Evolutionary conservation across 2,329 filamentous ascomycete genomes (phyloP), one percentile per base, ranked within the genome.

Genomic region (Aspergillus novofumigatus): DNA sequence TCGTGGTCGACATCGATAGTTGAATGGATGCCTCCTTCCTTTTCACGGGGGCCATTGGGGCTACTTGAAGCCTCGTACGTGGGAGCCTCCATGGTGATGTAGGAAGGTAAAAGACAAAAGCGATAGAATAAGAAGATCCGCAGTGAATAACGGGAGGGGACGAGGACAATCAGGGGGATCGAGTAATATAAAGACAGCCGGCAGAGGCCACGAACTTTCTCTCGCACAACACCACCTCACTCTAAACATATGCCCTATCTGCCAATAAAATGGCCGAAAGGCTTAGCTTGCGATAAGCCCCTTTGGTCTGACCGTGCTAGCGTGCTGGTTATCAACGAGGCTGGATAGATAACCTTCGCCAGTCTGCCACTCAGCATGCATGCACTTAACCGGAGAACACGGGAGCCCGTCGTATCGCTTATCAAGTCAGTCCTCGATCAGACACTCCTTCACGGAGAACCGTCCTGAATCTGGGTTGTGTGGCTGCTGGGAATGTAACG

Each of bases 1-100:
- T 67, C 65, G 41, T 69, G 56, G 51, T 67, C 65, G 41, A 41
- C 21, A 4, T 45, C 35, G 23, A 49, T 7, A 38, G 32, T 38
- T 14, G 29, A 32, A 32, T 17, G 32, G 14, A 38, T 38, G 5
- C 3, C 32, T 38, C 32, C 32, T 38, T 38, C 14, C 32, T 38
- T 38, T 7, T 38, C 32, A 17, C 7, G 14, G 6, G 5, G 14
- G 14, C 32, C 6, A 7, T 38, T 38, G 5, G 5, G 6, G 14
- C 14, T 38, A 38, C 32, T 17, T 2, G 14, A n/a, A 38, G 32
- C 17, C 32, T 38, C 32, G 14, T 38, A 38, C 5, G 6, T 17
- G 32, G 32, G 32, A 17, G 32, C 5, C 32, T 38, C 32, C 32
- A 38, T 38, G 32, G 32, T 7, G 32, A 38, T 17, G 14, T 17